Base-by-base conservation (phyloP, 2,329 filamentous ascomycete species). In the Trichoderma sp. region DNA sequence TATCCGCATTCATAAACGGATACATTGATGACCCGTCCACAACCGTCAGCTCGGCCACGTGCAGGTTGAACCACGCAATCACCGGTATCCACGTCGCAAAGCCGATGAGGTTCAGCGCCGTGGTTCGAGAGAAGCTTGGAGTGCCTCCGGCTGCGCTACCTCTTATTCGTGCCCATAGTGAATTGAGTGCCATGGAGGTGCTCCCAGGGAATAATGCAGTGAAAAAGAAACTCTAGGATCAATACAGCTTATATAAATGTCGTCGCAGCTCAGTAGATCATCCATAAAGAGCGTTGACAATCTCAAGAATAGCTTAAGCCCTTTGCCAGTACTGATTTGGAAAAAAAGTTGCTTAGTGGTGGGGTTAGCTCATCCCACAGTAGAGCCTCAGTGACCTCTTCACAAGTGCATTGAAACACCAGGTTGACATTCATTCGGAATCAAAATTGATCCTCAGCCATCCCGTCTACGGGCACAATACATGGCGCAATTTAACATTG, bases 1-100 rank as follows among this genome's bases (percentile, higher is more conserved):
- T 90, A 67, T 90, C 87, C 72, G 89, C 84, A 77, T 95, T 95
- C 69, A 95, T 83, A 73, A 90, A 91, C 1, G 93, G 93, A 70
- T 91, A 91, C 93, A 96, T 96, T 23, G 91, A 94, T 23, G 84
- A 80, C 2, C 90, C 90, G 43, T 84, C 84, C 72, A 92, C 87
- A 71, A 83, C 81, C 4, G 86, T 86, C 58, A 90, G 73, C 74
- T 90, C 87, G 26, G 86, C 88, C 47, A 92, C 85, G 76, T 90
- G 84, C 39, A 86, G 82, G 76, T 91, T 88, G 82, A 92, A 86
- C 79, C 87, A 88, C 71, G 90, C 85, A 63, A 88, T 81, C 15
- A 88, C 85, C 1, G 90, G 90, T 28, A 91, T 80, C 87, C 90
- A 91, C 28, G 88, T 87, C 66, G 86, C 85, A 72, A 89, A 83